Evolutionary conservation across 2,329 filamentous ascomycete genomes (phyloP), one percentile per base, ranked within the genome.

Genomic region (Sporothrix brasiliensis): DNA sequence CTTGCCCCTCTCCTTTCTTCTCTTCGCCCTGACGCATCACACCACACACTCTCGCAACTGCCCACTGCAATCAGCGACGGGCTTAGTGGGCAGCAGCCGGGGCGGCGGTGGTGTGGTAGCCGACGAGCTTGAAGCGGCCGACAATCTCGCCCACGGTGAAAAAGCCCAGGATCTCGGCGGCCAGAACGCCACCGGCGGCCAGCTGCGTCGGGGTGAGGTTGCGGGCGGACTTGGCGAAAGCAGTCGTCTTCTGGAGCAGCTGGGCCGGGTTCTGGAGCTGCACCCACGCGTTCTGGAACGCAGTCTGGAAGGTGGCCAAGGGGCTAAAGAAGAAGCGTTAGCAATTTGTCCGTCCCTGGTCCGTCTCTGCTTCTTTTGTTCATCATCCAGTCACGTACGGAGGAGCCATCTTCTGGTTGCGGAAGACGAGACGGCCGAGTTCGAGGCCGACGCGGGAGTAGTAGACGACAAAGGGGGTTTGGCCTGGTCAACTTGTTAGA

Each of bases 101-200:
- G 81, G 74, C 80, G 79, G 79, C 88, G 79, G 92, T 91, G 81
- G 27, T 30, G 27, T 87, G 88, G 87, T 99, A 99, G 74, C 95
- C 95, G 76, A 99, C 86, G 76, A 99, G 81, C 91, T 99, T 98
- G 84, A 95, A 89, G 78, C 94, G 88, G 77, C 95, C 95, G 77
- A 99, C 89, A 81, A 99, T 98, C 87, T 98, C 94, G 75, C 95
- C 95, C 69, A 98, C 88, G 73, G 94, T 96, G 87, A 98, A 99
- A 88, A 99, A 99, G 73, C 95, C 95, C 75, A 99, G 83, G 67
- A 93, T 87, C 84, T 99, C 94, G 70, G 94, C 94, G 63, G 86
- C 82, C 73, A 97, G 84, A 72, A 99, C 91, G 76, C 91, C 92
- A 72, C 87, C 91, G 69, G 91, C 82, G 69, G 87, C 86, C 76